Conservation (phyloP, 257 asterid species). For the Gardenia jasminoides region DNA sequence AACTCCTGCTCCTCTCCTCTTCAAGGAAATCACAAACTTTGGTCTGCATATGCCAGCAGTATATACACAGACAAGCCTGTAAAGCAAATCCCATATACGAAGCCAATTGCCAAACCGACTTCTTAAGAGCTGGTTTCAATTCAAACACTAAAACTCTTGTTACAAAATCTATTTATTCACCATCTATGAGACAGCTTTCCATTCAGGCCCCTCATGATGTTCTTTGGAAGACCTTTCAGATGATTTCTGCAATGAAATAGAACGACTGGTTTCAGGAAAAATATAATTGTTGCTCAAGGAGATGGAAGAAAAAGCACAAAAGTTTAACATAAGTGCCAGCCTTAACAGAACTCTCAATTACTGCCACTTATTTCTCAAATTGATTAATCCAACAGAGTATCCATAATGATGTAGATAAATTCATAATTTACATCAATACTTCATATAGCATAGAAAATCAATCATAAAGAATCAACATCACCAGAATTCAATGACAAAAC, state of each 20-base stretch:
- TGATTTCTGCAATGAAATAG: constrained; percentile 6
- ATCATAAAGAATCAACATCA: background rate
- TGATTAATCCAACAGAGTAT: background rate
- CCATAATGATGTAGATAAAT: background rate
- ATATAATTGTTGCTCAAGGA: background rate
- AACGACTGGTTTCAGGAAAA: background rate
- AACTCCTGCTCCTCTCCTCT: background rate
- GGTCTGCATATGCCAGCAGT: background rate
- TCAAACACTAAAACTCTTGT: background rate
- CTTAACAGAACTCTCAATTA: background rate
- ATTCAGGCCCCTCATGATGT: constrained; percentile 20
- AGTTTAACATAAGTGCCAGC: background rate
- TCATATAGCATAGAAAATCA: background rate
- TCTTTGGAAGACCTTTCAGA: constrained; percentile 28
- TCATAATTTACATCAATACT: background rate
- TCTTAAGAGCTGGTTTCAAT: background rate
- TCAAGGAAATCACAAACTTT: background rate
- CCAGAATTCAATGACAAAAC: no score
- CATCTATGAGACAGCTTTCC: constrained; percentile 49
- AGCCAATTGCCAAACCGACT: constrained; percentile 6
- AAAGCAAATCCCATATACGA: constrained; percentile 7
- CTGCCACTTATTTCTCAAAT: background rate
- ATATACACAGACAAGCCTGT: background rate
- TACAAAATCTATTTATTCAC: constrained; percentile 3
- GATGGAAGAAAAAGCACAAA: background rate